Percentiles rank a stretch among this genome's conserved stretches.
Conservation (phyloP, 768 basidiomycete species). For the Boletales sp. region DNA sequence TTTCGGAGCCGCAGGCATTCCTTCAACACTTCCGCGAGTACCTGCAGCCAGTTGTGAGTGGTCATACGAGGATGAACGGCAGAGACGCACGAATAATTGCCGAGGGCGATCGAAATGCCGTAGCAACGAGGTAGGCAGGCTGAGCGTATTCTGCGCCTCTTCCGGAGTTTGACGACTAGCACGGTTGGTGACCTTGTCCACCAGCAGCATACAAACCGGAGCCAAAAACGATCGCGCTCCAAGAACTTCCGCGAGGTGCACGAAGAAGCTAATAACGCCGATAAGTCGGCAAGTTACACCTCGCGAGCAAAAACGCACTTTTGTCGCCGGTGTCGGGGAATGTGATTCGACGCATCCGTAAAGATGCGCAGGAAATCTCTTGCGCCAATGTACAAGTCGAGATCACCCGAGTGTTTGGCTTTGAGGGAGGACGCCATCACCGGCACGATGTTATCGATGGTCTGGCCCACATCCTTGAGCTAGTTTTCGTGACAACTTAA, state of each 20-base stretch:
- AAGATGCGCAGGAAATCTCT: constrained; percentile 87
- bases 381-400: constrained; percentile 65
- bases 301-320: constrained; percentile 49
- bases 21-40: constrained; percentile 57
- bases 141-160: constrained; percentile 56
- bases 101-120: constrained; percentile 47
- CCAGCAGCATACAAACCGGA: constrained; percentile 77
- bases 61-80: background rate
- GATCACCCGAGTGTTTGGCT: constrained; percentile 44
- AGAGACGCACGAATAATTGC: constrained; percentile 50
- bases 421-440: constrained; percentile 84
- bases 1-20: constrained; percentile 62
- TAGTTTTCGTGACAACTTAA: background rate
- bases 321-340: constrained; percentile 89
- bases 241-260: constrained; percentile 79
- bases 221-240: constrained; percentile 79
- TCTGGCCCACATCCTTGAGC: constrained; percentile 42
- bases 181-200: constrained; percentile 73
- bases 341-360: constrained; percentile 86
- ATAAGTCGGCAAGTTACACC: constrained; percentile 3
- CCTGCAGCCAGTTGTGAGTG: constrained; percentile 35
- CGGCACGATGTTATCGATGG: constrained; percentile 90
- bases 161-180: constrained; percentile 58
- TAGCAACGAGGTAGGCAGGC: constrained; percentile 64
- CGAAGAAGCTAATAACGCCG: constrained; percentile 65